phyloP scores from a whole-genome alignment of 768 basidiomycete genomes.

The Kondoa malvinella region DNA sequence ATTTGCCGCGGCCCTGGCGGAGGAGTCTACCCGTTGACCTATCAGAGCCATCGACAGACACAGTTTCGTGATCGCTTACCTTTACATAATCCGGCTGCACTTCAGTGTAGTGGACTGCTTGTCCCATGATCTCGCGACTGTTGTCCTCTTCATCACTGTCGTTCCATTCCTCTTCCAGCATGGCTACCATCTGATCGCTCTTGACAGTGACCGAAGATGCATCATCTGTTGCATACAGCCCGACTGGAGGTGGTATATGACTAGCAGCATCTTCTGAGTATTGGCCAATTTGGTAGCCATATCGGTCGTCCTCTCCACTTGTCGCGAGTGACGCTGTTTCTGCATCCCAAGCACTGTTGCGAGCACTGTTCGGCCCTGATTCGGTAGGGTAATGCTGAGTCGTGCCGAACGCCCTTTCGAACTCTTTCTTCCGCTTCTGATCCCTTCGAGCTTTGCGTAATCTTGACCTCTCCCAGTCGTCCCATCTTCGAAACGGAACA shows the following conservation, averaged over 20 bases:
- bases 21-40: neutral
- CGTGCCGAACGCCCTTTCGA: slow-evolving; percentile 45
- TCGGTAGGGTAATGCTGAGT: slow-evolving; percentile 25
- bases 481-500: slow-evolving; percentile 93
- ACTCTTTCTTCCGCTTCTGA: slow-evolving; percentile 58
- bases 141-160: slow-evolving; percentile 33
- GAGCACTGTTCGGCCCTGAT: slow-evolving; percentile 33
- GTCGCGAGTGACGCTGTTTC: slow-evolving; percentile 31
- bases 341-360: slow-evolving; percentile 44
- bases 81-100: neutral
- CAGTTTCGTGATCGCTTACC: neutral
- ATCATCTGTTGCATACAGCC: slow-evolving; percentile 33
- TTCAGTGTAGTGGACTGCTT: neutral
- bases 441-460: slow-evolving; percentile 79
- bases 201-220: slow-evolving; percentile 40
- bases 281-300: slow-evolving; percentile 85
- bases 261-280: slow-evolving; percentile 66
- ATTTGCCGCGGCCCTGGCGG: neutral
- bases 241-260: slow-evolving; percentile 74
- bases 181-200: slow-evolving; percentile 66
- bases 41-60: neutral
- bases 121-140: neutral
- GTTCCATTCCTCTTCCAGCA: slow-evolving; percentile 81
- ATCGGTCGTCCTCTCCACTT: slow-evolving; percentile 77
- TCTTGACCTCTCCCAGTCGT: slow-evolving; percentile 95